Conservation (phyloP, 345 rosid species). For the Eucalyptus sp. region DNA sequence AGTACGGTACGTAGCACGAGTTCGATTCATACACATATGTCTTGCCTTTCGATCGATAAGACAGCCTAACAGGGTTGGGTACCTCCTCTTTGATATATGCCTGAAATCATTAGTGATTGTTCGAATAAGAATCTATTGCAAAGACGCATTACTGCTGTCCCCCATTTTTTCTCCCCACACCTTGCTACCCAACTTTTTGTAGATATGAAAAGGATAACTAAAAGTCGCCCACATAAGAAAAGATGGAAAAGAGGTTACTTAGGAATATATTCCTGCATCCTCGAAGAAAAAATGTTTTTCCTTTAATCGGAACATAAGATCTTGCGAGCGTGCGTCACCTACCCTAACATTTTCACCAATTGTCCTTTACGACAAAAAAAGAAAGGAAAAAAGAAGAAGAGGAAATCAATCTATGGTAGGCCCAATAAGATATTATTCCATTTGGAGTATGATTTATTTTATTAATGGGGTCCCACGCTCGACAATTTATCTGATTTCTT, state of each 20-base stretch:
- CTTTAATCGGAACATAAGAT: not conserved
- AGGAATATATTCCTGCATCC: not conserved
- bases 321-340: not conserved
- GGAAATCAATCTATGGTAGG: not conserved
- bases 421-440: not conserved
- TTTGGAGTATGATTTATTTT: not conserved
- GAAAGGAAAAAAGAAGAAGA: not conserved
- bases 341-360: not conserved
- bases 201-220: not conserved
- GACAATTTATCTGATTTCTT: not conserved
- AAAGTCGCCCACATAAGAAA: not conserved
- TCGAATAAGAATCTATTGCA: not conserved
- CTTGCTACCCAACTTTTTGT: not conserved
- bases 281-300: not conserved
- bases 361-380: not conserved
- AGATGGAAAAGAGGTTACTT: not conserved
- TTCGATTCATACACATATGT: not conserved
- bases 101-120: not conserved
- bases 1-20: not conserved
- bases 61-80: not conserved
- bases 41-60: not conserved
- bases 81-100: not conserved
- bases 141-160: not conserved
- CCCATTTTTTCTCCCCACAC: not conserved
- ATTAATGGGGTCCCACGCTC: not conserved